Evolutionary conservation across 177 flowering plant species (phyloP), one percentile per base, ranked within the genome.

Genomic region (Vitis hybrid): DNA sequence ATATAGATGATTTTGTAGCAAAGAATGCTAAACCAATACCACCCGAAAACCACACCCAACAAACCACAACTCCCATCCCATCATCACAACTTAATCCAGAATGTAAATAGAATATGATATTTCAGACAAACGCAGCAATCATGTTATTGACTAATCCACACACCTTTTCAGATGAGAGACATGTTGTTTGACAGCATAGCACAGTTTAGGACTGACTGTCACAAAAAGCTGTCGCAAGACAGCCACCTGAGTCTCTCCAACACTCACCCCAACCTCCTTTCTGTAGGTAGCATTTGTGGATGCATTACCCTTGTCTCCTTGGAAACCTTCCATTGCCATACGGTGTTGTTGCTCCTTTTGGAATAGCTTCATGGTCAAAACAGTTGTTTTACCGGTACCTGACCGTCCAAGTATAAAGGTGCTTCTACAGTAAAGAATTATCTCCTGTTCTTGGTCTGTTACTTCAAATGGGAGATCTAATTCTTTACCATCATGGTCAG

Each of bases 311-410:
- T 59, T 56, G n/a, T 48, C 71, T 18, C 65, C 77, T 63, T 17
- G n/a, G 20, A 76, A 35, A 57, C 85, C 87, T 68, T 83, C 68
- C 1, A 46, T 56, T 24, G 86, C 81, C 52, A 83, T 24, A 56
- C 61, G 73, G 53, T 82, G 70, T 3, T 65, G 73, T 58, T 84
- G 82, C 64, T 88, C 89, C 20, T 74, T 79, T 62, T 68, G 54
- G 67, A 77, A 74, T 54, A 92, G 67, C 68, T 91, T 92, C 91
- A 84, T 86, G 1, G 93, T 88, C 61, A 92, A 73, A 46, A 91
- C 84, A 32, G 96, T 91, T 1, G 98, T 92, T 73, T 92, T 92
- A 48, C 98, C 96, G 0, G 97, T 92, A 3, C 97, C 96, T 1
- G 97, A 92, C 41, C 97, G 75, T 58, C 97, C 97, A 51, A 91